These are phyloP conservation scores for Fusarium virguliforme DNA, from an alignment of 2,329 filamentous ascomycete species.

Conservation along the genomic window DNA sequence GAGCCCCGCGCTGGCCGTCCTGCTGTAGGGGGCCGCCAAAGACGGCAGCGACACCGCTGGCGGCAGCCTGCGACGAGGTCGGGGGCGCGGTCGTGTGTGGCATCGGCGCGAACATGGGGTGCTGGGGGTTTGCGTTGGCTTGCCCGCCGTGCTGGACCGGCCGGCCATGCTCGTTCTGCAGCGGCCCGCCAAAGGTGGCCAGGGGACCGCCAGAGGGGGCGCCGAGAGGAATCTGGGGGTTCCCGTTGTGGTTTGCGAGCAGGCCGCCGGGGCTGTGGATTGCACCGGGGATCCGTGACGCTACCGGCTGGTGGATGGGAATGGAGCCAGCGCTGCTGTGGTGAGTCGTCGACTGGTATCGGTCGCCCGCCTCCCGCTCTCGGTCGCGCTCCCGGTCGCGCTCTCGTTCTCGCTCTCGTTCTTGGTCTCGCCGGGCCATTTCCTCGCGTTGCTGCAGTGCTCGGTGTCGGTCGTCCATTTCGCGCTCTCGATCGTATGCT, in stretches of 20 bases:
- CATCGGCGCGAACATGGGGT: slow-evolving; percentile 73
- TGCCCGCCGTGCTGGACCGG: slow-evolving; percentile 68
- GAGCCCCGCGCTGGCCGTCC: slow-evolving; percentile 70
- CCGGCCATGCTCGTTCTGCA: slow-evolving; percentile 68
- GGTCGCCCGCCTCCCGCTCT: slow-evolving; percentile 77
- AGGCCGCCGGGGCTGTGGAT: slow-evolving; percentile 95
- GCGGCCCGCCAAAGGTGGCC: slow-evolving; percentile 69
- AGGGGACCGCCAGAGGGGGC: slow-evolving; percentile 66
- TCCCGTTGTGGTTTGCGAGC: slow-evolving; percentile 80
- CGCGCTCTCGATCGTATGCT: slow-evolving; percentile 66
- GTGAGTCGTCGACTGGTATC: slow-evolving; percentile 79
- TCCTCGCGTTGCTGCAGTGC: slow-evolving; percentile 65
- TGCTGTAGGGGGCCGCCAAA: slow-evolving; percentile 82
- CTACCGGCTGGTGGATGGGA: slow-evolving; percentile 94
- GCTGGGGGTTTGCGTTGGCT: slow-evolving; percentile 63
- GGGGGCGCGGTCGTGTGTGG: slow-evolving; percentile 67
- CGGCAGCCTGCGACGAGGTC: slow-evolving; percentile 69
- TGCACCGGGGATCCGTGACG: slow-evolving; percentile 82
- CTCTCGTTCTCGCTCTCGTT: slow-evolving; percentile 71
- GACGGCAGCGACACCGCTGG: slow-evolving; percentile 73
- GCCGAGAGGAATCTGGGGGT: slow-evolving; percentile 68
- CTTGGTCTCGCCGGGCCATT: slow-evolving; percentile 62
- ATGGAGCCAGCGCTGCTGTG: slow-evolving; percentile 92
- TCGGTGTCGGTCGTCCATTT: slow-evolving; percentile 66
- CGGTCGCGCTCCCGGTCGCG: slow-evolving; percentile 69